Evolutionary conservation across 768 basidiomycete genomes (phyloP).

Genomic region (Kwoniella dejecticola): DNA sequence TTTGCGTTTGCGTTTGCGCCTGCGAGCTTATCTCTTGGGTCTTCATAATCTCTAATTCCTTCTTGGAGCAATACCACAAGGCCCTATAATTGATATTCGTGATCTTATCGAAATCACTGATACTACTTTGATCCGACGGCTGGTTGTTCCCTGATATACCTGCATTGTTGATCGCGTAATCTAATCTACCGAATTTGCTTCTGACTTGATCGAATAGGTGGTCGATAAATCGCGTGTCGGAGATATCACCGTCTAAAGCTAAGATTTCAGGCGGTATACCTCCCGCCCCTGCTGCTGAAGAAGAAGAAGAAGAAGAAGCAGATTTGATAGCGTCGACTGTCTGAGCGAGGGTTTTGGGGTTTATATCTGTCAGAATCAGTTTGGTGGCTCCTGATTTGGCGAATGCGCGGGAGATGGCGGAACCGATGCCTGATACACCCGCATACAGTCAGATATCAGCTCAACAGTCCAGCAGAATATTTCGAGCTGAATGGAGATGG

Average conservation of each 20-base stretch:
- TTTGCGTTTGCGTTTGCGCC: neutral
- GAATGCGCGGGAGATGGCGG: slow-evolving; percentile 39
- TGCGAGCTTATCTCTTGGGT: slow-evolving; percentile 22
- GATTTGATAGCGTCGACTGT: slow-evolving; percentile 18
- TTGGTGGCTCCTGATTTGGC: slow-evolving; percentile 24
- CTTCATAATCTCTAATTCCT: slow-evolving; percentile 41
- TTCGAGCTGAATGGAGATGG: too few relatives aligned
- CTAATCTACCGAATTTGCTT: slow-evolving; percentile 28
- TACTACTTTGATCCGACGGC: slow-evolving; percentile 23
- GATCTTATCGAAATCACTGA: slow-evolving; percentile 41
- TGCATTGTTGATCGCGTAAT: slow-evolving; percentile 40
- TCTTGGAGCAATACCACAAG: slow-evolving; percentile 35
- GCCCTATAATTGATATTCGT: slow-evolving; percentile 39
- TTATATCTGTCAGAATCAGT: slow-evolving; percentile 35
- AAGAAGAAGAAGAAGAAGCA: too few relatives aligned
- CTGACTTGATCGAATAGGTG: slow-evolving; percentile 23
- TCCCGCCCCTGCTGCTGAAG: too few relatives aligned
- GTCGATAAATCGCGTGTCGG: slow-evolving; percentile 25
- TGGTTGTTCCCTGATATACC: slow-evolving; percentile 31
- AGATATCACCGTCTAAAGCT: slow-evolving; percentile 34
- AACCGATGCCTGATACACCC: slow-evolving; percentile 45
- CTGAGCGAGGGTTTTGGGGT: slow-evolving; percentile 15
- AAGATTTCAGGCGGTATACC: slow-evolving; percentile 19
- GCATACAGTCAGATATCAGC: too few relatives aligned
- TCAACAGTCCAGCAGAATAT: too few relatives aligned